These are phyloP conservation scores for Solanum pinnatisectum DNA, from an alignment of 257 asterid species.

Conservation along the genomic window DNA sequence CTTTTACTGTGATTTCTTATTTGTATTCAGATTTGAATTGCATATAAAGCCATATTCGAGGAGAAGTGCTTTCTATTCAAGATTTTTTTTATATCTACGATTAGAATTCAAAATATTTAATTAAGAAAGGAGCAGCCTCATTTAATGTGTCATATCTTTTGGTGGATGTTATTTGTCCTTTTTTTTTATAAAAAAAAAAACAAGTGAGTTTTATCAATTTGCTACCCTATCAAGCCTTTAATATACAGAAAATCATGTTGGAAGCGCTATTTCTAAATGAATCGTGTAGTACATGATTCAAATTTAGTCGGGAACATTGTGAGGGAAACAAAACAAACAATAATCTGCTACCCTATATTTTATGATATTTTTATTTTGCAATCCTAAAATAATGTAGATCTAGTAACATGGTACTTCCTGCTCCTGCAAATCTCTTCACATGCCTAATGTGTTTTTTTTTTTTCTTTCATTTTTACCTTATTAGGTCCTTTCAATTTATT, in stretches of 20 bases:
- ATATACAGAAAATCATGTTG: no score
- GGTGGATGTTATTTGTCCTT: not conserved
- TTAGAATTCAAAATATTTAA: not conserved
- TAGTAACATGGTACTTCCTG: not conserved
- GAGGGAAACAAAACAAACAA: no score
- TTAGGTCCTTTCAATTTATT: not conserved
- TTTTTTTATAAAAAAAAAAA: no score
- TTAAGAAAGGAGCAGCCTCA: no score
- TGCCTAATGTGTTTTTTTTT: not conserved
- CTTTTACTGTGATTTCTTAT: not conserved
- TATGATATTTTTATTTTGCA: not conserved
- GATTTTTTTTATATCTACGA: not conserved
- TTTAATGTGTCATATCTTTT: no score
- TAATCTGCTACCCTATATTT: not conserved
- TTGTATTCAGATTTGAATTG: accelerated
- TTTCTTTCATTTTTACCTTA: not conserved
- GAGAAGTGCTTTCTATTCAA: not conserved
- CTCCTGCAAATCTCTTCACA: not conserved
- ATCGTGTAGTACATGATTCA: no score
- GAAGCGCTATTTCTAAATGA: no score
- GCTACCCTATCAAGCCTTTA: not conserved
- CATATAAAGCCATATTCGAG: accelerated
- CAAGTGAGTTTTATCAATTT: not conserved
- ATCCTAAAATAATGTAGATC: not conserved
- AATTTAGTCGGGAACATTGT: no score